phyloP scores from a whole-genome alignment of 129 eudicot species.

The Apium graveolens region DNA sequence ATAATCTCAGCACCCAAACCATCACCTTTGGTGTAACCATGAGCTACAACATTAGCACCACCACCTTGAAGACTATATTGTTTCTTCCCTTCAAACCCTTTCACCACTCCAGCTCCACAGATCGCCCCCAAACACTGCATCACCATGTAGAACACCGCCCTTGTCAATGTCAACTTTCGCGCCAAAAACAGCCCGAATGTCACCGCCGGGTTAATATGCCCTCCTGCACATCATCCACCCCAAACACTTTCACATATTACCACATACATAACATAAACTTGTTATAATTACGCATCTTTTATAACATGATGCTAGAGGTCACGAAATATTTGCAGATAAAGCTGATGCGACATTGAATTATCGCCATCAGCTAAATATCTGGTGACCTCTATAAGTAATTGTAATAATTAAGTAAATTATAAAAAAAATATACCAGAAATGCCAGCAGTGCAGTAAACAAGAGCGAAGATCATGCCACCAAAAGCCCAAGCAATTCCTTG shows the following conservation, averaged over 20 bases:
- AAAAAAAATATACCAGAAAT: constrained; percentile 46
- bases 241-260: neutral
- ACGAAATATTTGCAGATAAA: neutral
- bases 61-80: constrained; percentile 45
- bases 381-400: neutral
- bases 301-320: neutral
- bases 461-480: constrained; percentile 89
- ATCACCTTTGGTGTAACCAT: constrained; percentile 74
- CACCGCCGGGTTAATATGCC: constrained; percentile 80
- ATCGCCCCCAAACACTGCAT: constrained; percentile 87
- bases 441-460: constrained; percentile 87
- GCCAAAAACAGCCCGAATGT: constrained; percentile 71
- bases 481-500: constrained; percentile 87
- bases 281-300: too few species aligned
- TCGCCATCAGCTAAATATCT: neutral
- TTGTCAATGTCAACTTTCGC: constrained; percentile 70
- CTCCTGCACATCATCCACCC: constrained; percentile 31
- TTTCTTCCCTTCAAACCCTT: constrained; percentile 38
- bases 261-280: neutral
- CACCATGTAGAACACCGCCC: constrained; percentile 74
- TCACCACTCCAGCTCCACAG: constrained; percentile 72
- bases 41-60: constrained; percentile 56
- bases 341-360: neutral
- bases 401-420: neutral
- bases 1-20: constrained; percentile 76